Conservation (phyloP, 2,329 filamentous ascomycete genomes). For the Alternaria sp. region DNA sequence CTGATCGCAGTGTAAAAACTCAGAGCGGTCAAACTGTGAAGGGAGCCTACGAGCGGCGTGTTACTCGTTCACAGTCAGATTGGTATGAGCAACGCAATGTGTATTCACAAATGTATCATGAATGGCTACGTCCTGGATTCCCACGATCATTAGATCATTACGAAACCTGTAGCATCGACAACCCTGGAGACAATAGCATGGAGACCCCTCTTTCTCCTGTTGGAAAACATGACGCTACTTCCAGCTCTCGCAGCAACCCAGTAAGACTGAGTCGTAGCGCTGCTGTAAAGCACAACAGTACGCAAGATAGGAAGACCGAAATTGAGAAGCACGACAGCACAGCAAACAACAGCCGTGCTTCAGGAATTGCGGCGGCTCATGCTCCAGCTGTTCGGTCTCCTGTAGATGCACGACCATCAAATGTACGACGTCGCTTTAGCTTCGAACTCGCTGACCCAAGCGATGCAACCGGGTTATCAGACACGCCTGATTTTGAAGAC, state of each 20-base stretch:
- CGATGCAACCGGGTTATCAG: neutral
- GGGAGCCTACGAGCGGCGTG: neutral
- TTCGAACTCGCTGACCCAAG: neutral
- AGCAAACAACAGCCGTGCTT: neutral
- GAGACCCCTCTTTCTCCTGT: neutral
- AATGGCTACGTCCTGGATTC: neutral
- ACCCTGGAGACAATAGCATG: neutral
- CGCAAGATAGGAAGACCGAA: too few species aligned
- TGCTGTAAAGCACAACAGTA: conserved; percentile 3
- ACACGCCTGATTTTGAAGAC: neutral
- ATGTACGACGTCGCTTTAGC: conserved; percentile 4
- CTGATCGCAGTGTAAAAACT: neutral
- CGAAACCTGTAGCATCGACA: neutral
- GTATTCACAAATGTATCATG: neutral
- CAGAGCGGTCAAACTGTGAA: neutral
- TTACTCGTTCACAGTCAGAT: neutral
- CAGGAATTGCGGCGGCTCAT: neutral
- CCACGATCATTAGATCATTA: neutral
- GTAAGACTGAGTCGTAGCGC: neutral
- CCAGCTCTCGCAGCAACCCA: neutral
- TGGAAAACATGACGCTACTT: neutral
- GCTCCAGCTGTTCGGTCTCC: neutral
- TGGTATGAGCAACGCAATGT: neutral
- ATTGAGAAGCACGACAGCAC: neutral
- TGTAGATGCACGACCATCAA: neutral